Evolutionary conservation across 768 basidiomycete genomes (phyloP), one percentile per base, ranked within the genome.

Genomic region (Podaxis carcinomalis): DNA sequence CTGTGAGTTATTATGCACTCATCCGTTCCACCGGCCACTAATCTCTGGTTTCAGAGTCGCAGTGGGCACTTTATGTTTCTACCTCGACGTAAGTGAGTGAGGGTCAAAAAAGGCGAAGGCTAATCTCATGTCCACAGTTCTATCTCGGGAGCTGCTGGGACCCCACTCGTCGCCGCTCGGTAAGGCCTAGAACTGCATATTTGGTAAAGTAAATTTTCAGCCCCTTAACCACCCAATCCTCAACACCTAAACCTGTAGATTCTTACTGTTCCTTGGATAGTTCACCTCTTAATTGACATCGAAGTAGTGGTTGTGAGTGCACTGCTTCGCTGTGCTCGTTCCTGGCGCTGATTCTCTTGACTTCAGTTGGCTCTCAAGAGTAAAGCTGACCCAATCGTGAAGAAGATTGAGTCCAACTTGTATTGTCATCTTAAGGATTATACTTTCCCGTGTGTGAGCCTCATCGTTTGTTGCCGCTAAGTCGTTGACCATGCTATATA

Each of bases 361-460:
- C 7, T 27, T 16, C 32, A 59, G 59, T 23, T 59, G 27, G 39
- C 40, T 21, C 11, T 59, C 9, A 25, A 5, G 19, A 59, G 59
- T 25, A 35, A 51, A 21, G 58, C 51, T 27, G 50, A 51, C 19
- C 51, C 51, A 2, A 51, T 53, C 9, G 59, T 53, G 2, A 51
- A 52, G 36, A 59, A 44, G 32, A 59, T 53, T 13, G 39, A 46
- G 53, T 53, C 51, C 39, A 59, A 59, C 25, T n/a, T 59, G 2
- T 59, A 52, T 32, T 59, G 58, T 21, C 58, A 59, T 35, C 58
- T 59, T n/a, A 51, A 52, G 2, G 58, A 59, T 6, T 42, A 59
- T 16, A 40, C 14, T 32, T 9, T 32, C 51, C 35, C 50, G 51
- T 59, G 25, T 27, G 57, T 50, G 1, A 19, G 6, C 37, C 13